phyloP scores from a whole-genome alignment of 2,329 filamentous ascomycete species.

The Arthrobotrys sinensis region DNA sequence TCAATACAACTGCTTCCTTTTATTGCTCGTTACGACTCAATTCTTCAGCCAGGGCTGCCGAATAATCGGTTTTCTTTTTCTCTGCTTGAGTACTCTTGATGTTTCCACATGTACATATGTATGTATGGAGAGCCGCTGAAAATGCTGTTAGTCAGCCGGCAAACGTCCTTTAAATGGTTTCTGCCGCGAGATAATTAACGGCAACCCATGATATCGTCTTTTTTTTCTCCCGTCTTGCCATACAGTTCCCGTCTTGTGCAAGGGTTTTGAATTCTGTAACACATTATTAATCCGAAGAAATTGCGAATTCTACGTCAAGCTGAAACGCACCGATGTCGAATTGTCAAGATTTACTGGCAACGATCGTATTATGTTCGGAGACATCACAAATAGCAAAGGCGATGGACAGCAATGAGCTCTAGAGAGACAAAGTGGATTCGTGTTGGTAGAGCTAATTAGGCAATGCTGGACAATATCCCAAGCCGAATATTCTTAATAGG shows the following conservation, averaged over 20 bases:
- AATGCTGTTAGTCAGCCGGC: conserved; percentile 22
- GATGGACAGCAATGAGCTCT: conserved; percentile 11
- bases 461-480: conserved; percentile 49
- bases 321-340: conserved; percentile 60
- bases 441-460: conserved; percentile 51
- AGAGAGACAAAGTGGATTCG: conserved; percentile 21
- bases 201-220: conserved; percentile 21
- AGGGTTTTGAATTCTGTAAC: conserved; percentile 42
- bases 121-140: background rate
- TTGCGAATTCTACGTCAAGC: conserved; percentile 54
- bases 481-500: conserved; percentile 38
- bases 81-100: background rate
- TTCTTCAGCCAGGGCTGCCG: conserved; percentile 8
- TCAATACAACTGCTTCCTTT: conserved; percentile 6
- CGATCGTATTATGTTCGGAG: conserved; percentile 10
- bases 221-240: conserved; percentile 25
- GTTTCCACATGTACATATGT: background rate
- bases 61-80: conserved; percentile 16
- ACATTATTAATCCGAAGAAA: conserved; percentile 59
- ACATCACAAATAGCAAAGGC: background rate
- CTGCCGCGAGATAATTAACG: conserved; percentile 26
- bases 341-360: conserved; percentile 11
- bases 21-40: conserved; percentile 8
- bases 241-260: conserved; percentile 31
- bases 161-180: conserved; percentile 14